These are phyloP conservation scores for Pseudomonodictys pantanalensis DNA, from an alignment of 495 filamentous ascomycete species.

Conservation along the genomic window DNA sequence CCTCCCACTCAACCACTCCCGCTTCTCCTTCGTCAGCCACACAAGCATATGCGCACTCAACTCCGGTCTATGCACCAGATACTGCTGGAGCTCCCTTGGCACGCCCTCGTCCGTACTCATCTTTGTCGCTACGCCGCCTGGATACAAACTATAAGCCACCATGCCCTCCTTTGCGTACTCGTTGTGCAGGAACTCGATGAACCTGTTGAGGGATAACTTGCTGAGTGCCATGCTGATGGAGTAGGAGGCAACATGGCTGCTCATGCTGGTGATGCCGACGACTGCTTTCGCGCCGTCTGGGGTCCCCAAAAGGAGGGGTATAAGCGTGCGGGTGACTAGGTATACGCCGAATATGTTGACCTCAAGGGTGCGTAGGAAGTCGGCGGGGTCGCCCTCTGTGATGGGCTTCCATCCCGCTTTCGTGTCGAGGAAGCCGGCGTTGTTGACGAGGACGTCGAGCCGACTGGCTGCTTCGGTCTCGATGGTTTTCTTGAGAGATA, in stretches of 20 bases:
- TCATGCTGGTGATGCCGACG: conserved; percentile 6
- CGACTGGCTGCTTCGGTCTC: neutral
- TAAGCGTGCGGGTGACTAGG: conserved; percentile 2
- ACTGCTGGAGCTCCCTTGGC: conserved; percentile 4
- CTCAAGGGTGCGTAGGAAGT: conserved; percentile 1
- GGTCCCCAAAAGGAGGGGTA: conserved; percentile 1
- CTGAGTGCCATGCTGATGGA: neutral
- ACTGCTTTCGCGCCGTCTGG: conserved; percentile 10
- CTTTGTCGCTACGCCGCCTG: conserved; percentile 7
- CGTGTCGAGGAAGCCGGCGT: conserved; percentile 6
- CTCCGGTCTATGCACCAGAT: neutral
- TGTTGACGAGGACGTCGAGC: conserved; percentile 16
- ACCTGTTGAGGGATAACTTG: conserved; percentile 4
- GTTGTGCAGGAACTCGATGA: conserved; percentile 8
- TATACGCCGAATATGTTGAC: conserved; percentile 8
- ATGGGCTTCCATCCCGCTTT: conserved; percentile 13
- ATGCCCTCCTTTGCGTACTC: conserved; percentile 12
- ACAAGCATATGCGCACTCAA: neutral
- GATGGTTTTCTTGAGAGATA: neutral
- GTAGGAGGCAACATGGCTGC: conserved; percentile 5
- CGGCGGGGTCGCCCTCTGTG: conserved; percentile 4
- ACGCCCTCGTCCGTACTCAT: conserved; percentile 9
- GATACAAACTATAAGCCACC: conserved; percentile 10
- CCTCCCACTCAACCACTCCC: conserved; percentile 17
- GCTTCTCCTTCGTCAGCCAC: conserved; percentile 12